Percentiles rank a stretch among this genome's conserved stretches.
phyloP scores from a whole-genome alignment of 345 rosid genomes.

The Anacardium occidentale region DNA sequence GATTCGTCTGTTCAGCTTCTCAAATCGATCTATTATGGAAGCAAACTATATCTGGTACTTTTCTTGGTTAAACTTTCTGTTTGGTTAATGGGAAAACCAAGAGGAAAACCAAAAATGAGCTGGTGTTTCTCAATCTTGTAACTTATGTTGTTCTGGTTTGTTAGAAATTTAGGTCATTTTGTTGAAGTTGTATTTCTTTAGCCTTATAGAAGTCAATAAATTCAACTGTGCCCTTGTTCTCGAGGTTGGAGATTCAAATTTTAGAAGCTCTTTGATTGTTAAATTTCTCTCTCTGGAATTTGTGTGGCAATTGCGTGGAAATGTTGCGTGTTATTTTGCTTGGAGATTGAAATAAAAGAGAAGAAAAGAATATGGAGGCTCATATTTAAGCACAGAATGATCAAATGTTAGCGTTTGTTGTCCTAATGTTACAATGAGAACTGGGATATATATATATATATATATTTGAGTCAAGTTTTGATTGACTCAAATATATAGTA shows the following conservation, averaged over 20 bases:
- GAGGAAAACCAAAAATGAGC: neutral
- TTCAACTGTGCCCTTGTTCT: no score
- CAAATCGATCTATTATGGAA: conserved; percentile 60
- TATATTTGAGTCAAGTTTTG: no score
- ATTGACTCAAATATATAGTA: no score
- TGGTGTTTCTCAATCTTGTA: neutral
- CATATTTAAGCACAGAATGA: neutral
- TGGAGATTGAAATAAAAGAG: neutral
- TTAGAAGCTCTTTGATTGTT: neutral
- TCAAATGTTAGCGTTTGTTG: no score
- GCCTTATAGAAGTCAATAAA: neutral
- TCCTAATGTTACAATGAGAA: no score
- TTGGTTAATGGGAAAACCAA: conserved; percentile 25
- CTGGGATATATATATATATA: no score
- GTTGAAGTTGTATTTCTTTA: neutral
- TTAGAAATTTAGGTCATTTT: neutral
- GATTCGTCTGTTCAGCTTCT: conserved; percentile 66
- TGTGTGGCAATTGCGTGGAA: neutral
- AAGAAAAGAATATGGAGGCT: neutral
- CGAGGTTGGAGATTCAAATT: neutral
- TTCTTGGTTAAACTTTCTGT: conserved; percentile 11
- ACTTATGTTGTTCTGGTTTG: neutral
- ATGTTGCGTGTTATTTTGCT: neutral
- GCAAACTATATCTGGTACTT: conserved; percentile 79
- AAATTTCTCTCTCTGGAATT: neutral